Base-by-base conservation (phyloP, 2,329 filamentous ascomycete genomes). In the Spiromastix sp. region DNA sequence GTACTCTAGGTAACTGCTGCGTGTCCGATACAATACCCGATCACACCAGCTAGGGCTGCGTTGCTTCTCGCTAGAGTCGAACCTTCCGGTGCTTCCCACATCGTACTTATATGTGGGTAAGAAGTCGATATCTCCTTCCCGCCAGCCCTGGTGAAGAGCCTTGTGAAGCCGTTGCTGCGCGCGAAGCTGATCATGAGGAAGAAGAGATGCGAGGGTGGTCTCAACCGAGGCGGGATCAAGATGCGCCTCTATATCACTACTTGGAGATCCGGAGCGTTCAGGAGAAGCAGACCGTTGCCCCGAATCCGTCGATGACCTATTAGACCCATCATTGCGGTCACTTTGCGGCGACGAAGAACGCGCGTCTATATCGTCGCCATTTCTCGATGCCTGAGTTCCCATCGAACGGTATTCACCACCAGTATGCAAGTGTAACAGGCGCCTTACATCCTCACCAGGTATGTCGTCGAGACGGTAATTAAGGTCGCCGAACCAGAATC, bases 21-120 rank as follows among this genome's bases (percentile, higher is more conserved):
- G 74, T 2, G 85, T 91, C 5, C 89, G 73, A 55, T 79, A 98
- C 1, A 98, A 60, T 30, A 98, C 87, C 11, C 91, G 81, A 60
- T 98, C 91, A 55, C 91, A 98, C 89, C 91, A 98, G 54, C 86
- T 94, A 2, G 91, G 91, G 2, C 84, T 81, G 35, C 93, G 74
- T 44, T 80, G 80, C 64, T 98, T 98, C 54, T 96, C 91, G 46
- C 87, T 94, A 0, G 87, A 85, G 60, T 98, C 93, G 54, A 95
- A 98, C 19, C 86, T 72, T 2, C 84, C 84, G 20, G 94, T 76
- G 19, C 82, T 93, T n/a, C 91, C 91, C 18, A 94, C 70, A 50
- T 98, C 93, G 48, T 98, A 98, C 57, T 98, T 98, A 60, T 98
- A 98, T 0, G 91, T 93, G 2, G 91, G 91, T 11, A 96, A 57